Base-by-base conservation (phyloP, 352 stramenopile genomes). In the Pythium insidiosum region DNA sequence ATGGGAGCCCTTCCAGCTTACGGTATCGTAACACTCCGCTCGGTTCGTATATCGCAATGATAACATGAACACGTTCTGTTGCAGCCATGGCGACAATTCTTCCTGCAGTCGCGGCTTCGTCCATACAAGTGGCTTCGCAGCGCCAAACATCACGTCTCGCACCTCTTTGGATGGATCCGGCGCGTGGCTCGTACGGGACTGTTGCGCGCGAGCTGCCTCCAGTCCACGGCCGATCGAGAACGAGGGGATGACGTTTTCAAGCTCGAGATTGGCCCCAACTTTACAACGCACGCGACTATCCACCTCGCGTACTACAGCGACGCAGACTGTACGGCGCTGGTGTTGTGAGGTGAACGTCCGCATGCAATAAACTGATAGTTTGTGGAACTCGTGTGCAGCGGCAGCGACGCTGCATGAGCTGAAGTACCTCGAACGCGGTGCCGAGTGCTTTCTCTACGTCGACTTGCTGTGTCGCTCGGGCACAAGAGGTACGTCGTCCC, bases 371-470 rank as follows among this genome's bases (percentile, higher is more conserved):
- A n/a, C n/a, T n/a, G n/a, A n/a, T n/a, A n/a, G n/a, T n/a, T n/a
- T n/a, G n/a, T n/a, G n/a, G n/a, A n/a, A n/a, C n/a, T 3, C 47
- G 2, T 25, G 7, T 2, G 6, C 35, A 88, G 73, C 76, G 44
- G 70, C 73, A 2, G 57, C 70, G 4, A 81, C 76, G 3, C 60
- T 88, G 4, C 67, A 88, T 38, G 72, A 86, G 25, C 56, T 88
- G 7, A 82, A 82, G 46, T 88, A 86, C 33, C 58, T 84, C 7
- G 68, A 86, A 33, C 66, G 71, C 12, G 76, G 65, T 0, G 76
- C 76, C 20, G 71, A 88, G 33, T 88, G 76, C 37, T 88, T 86
- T 30, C 5, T 74, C 7, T 86, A 79, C 29, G 3, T 86, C 6
- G 75, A 88, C 49, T 39, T 88, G 6, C 31, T 63, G 12, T 84